Conservation (phyloP, 2,329 filamentous ascomycete species). For the Botrytis tulipae region DNA sequence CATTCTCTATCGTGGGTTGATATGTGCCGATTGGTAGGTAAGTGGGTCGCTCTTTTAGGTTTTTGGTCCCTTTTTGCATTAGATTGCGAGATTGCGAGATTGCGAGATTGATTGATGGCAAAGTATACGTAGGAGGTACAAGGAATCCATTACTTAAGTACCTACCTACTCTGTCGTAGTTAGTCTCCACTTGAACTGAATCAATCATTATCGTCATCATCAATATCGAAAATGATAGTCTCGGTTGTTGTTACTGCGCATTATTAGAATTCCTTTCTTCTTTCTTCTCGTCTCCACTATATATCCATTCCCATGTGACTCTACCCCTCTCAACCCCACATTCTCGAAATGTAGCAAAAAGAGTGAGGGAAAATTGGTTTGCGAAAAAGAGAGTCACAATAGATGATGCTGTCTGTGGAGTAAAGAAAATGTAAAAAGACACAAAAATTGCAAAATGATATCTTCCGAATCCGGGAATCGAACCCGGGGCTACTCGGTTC, state of each 20-base stretch:
- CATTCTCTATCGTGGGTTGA: neutral
- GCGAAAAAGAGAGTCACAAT: neutral
- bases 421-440: neutral
- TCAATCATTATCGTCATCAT: neutral
- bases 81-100: neutral
- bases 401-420: neutral
- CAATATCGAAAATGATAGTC: neutral
- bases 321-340: neutral
- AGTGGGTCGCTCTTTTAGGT: neutral
- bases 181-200: neutral
- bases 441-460: rapidly evolving
- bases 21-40: neutral
- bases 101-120: neutral
- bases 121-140: neutral
- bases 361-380: neutral
- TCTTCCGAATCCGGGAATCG: neutral
- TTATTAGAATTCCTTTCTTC: neutral
- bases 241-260: no score
- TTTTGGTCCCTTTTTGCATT: neutral
- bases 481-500: neutral
- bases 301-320: neutral
- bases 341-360: neutral
- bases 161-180: neutral
- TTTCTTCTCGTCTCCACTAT: neutral
- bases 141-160: neutral